These are phyloP conservation scores for Alternaria triticina DNA, from an alignment of 2,329 filamentous ascomycete species.

Conservation along the genomic window DNA sequence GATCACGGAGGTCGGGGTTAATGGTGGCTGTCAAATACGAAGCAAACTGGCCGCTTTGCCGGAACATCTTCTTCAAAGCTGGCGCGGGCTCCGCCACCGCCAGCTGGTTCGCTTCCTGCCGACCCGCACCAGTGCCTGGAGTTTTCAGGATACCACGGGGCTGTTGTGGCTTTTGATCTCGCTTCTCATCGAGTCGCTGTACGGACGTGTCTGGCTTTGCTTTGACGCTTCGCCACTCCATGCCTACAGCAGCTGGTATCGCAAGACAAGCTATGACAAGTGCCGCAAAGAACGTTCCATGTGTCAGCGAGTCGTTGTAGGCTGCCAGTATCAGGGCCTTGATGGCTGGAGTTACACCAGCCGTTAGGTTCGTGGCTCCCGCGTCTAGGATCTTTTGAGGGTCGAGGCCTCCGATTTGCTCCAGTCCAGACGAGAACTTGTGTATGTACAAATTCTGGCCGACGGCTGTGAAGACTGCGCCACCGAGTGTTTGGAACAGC, in stretches of 20 bases:
- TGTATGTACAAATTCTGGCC: constrained; percentile 56
- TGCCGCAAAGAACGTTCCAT: constrained; percentile 63
- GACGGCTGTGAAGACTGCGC: constrained; percentile 54
- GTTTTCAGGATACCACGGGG: constrained; percentile 3
- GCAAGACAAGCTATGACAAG: constrained; percentile 62
- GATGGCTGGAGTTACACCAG: constrained; percentile 24
- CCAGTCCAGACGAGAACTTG: constrained; percentile 47
- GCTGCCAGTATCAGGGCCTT: constrained; percentile 27
- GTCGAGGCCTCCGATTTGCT: constrained; percentile 47
- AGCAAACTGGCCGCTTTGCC: constrained; percentile 31
- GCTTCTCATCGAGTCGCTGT: constrained; percentile 19
- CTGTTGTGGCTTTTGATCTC: not conserved
- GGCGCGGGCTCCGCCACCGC: constrained; percentile 13
- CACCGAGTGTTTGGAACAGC: constrained; percentile 54
- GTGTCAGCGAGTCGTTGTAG: constrained; percentile 38
- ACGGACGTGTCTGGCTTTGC: constrained; percentile 35
- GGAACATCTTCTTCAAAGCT: constrained; percentile 25
- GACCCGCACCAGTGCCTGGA: not conserved
- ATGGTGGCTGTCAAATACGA: constrained; percentile 32
- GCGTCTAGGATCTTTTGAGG: constrained; percentile 48
- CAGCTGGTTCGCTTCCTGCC: not conserved
- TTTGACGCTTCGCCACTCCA: constrained; percentile 73
- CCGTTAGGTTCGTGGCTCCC: constrained; percentile 64
- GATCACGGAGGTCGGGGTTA: constrained; percentile 31
- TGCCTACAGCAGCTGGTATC: constrained; percentile 59